A percentile compares a stretch with the other conserved stretches of the same genome.
These are phyloP conservation scores for Phytophthora niederhauseri DNA, from an alignment of 352 stramenopile genomes.

Conservation along the genomic window DNA sequence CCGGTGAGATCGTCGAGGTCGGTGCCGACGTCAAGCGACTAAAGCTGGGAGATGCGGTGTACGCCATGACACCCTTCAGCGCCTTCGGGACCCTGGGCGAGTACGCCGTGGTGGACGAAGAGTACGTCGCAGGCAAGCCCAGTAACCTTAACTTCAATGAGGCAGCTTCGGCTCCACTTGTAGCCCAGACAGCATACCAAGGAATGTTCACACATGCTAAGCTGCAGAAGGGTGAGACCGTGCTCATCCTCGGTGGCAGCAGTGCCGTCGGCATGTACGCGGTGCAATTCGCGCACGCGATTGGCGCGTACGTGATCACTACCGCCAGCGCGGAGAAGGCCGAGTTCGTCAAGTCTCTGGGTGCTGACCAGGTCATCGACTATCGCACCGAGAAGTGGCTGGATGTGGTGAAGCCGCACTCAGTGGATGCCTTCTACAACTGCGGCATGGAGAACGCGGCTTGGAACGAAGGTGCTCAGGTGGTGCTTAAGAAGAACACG, in stretches of 20 bases:
- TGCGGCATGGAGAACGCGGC: conserved; percentile 28
- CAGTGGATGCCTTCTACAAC: conserved; percentile 42
- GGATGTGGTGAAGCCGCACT: conserved; percentile 28
- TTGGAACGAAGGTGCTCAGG: conserved; percentile 29
- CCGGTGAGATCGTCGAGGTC: conserved; percentile 41
- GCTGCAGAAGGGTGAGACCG: conserved; percentile 33
- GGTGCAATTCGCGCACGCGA: conserved; percentile 39
- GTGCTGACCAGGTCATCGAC: conserved; percentile 40
- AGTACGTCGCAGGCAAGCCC: conserved; percentile 41
- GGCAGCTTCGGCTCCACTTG: conserved; percentile 32
- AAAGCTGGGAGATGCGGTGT: conserved; percentile 38
- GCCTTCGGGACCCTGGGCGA: conserved; percentile 35
- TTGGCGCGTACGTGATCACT: conserved; percentile 35
- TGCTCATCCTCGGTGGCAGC: conserved; percentile 46
- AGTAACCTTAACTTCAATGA: conserved; percentile 44
- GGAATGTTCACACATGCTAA: conserved; percentile 29
- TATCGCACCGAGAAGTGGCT: conserved; percentile 41
- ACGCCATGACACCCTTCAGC: conserved; percentile 16
- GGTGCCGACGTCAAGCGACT: conserved; percentile 30
- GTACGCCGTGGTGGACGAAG: conserved; percentile 29
- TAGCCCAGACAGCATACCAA: conserved; percentile 34
- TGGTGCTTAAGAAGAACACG: conserved; percentile 31
- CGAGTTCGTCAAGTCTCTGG: conserved; percentile 31
- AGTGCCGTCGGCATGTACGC: conserved; percentile 35
- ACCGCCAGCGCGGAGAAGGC: conserved; percentile 33